phyloP scores from a whole-genome alignment of 2,329 filamentous ascomycete species.

The Lithohypha guttulata region DNA sequence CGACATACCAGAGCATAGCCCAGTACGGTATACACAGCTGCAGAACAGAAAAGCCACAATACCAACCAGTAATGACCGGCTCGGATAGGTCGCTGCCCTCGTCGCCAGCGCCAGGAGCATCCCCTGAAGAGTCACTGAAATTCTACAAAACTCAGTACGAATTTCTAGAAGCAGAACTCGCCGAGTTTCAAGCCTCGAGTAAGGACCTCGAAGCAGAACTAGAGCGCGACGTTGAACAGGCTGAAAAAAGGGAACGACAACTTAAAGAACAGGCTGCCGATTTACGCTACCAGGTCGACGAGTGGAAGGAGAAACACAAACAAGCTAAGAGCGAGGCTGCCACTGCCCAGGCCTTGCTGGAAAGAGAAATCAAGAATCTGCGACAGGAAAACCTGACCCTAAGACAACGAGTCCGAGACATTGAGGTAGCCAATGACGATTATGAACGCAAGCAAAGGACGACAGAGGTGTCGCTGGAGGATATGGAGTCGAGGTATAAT shows the following conservation, averaged over 20 bases:
- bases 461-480: constrained; percentile 89
- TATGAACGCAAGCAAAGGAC: constrained; percentile 94
- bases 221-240: constrained; percentile 90
- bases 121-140: constrained; percentile 61
- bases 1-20: background rate
- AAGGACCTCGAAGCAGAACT: constrained; percentile 88
- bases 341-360: constrained; percentile 68
- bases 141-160: constrained; percentile 98
- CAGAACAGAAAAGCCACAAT: background rate
- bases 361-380: constrained; percentile 91
- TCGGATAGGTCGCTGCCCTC: constrained; percentile 24
- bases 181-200: constrained; percentile 88
- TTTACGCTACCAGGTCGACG: constrained; percentile 79
- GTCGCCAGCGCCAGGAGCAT: constrained; percentile 30
- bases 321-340: constrained; percentile 85
- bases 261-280: constrained; percentile 80
- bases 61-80: background rate
- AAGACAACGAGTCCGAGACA: constrained; percentile 77
- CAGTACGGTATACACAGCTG: background rate
- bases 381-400: constrained; percentile 74
- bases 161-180: constrained; percentile 77
- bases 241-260: constrained; percentile 81
- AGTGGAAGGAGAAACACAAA: constrained; percentile 98
- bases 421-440: constrained; percentile 96
- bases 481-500: constrained; percentile 95